Base-by-base conservation (phyloP, 176 grass and related monocot species). In the Cenchrus fungigraminus region DNA sequence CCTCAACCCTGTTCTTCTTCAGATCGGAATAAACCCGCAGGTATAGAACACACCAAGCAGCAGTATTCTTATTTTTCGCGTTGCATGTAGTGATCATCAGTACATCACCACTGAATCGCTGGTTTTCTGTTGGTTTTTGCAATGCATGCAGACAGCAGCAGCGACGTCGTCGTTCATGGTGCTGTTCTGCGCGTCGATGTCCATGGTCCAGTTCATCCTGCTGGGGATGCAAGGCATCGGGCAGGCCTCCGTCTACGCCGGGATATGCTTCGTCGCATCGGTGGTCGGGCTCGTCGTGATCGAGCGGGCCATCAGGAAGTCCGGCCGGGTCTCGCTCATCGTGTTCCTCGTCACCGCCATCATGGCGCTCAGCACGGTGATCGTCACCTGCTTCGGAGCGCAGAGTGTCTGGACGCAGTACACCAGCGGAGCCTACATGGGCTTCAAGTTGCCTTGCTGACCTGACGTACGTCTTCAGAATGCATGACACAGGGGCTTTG, bases 141-240 rank as follows among this genome's bases (percentile, higher is more conserved):
- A 40, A 40, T 40, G 37, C 37, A 40, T 4, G 86, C 77, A 94
- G 92, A 92, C 84, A 2, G 90, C 95, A 7, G 86, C 92, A 22
- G 92, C 88, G 11, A 94, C 92, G 8, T 80, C 92, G 51, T 89
- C 84, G n/a, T 88, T 97, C 44, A 97, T 97, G 90, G 90, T 94
- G 8, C 80, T 94, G 10, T 97, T 97, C 84, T 94, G 88, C 1
- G 72, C 95, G 14, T 94, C 92, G 0, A 97, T 97, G 95, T 92
- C 95, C 25, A 97, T 94, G 95, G 88, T 82, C 13, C 92, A 97
- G 89, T 97, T 87, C 80, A 72, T 91, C 29, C 82, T 97, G 70
- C 76, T 97, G 32, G 95, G 88, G 64, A 91, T 97, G 95, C 10
- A 52, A 3, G 88, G 74, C 20, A 86, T 97, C 32, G 75, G 65